Evolutionary conservation across 352 stramenopile species (phyloP).

Genomic region (Elongisporangium undulatum): DNA sequence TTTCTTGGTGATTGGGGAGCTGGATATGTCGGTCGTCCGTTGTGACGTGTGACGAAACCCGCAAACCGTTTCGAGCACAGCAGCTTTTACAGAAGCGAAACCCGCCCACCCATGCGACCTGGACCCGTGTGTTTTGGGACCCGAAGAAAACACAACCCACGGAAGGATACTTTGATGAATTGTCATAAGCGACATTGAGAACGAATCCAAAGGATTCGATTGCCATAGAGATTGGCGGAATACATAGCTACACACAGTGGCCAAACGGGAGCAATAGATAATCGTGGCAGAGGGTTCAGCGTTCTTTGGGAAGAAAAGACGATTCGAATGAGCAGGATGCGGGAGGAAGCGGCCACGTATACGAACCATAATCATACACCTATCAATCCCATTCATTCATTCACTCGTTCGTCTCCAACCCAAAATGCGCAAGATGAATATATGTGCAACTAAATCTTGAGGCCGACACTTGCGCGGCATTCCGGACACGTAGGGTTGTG

Average conservation of each 20-base stretch:
- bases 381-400: not conserved
- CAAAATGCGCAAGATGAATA: not conserved
- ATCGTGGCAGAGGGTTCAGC: not conserved
- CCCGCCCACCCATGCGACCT: not conserved
- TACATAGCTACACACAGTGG: too few species aligned
- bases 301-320: not conserved
- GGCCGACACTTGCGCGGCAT: slow-evolving; percentile 37
- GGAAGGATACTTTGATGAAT: too few species aligned
- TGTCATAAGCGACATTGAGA: not conserved
- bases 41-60: not conserved
- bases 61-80: not conserved
- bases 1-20: not conserved
- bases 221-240: too few species aligned
- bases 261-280: not conserved
- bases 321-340: not conserved
- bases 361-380: not conserved
- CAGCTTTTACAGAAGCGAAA: not conserved
- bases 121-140: not conserved
- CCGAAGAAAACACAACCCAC: not conserved
- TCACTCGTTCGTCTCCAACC: not conserved
- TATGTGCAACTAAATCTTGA: not conserved
- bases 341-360: not conserved
- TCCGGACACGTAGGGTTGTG: slow-evolving; percentile 55
- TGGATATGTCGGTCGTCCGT: not conserved
- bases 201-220: too few species aligned